Conservation (phyloP, 2,329 filamentous ascomycete species). For the Phyllosticta ampelicida region DNA sequence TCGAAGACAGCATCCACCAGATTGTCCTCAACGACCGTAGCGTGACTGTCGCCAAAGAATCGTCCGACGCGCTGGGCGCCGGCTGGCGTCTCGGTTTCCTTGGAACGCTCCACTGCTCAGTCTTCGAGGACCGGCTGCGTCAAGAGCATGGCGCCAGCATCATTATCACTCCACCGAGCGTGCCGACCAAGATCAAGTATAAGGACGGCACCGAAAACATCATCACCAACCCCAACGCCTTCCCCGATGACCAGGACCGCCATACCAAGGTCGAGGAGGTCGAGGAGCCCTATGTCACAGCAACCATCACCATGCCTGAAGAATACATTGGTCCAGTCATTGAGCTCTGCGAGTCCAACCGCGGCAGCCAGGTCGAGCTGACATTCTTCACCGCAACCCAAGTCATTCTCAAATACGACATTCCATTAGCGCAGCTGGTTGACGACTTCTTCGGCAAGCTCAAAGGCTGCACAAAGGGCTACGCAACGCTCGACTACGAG, state of each 20-base stretch:
- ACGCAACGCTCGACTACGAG: constrained; percentile 93
- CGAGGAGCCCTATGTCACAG: constrained; percentile 64
- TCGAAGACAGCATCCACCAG: constrained; percentile 91
- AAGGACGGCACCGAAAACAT: constrained; percentile 65
- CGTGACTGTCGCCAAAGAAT: constrained; percentile 87
- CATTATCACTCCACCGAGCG: constrained; percentile 92
- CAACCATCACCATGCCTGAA: constrained; percentile 83
- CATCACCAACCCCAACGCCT: constrained; percentile 77
- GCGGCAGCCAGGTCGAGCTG: constrained; percentile 76
- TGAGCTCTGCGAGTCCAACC: constrained; percentile 82
- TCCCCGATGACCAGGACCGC: constrained; percentile 58
- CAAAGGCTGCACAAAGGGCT: constrained; percentile 88
- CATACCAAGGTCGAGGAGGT: constrained; percentile 47
- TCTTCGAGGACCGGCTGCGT: constrained; percentile 88
- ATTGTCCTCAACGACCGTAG: constrained; percentile 90
- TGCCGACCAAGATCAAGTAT: constrained; percentile 80
- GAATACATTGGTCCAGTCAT: constrained; percentile 93
- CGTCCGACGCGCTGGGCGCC: constrained; percentile 83
- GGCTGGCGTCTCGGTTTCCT: constrained; percentile 92
- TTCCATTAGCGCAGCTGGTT: constrained; percentile 81
- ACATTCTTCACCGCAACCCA: constrained; percentile 88
- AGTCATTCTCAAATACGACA: constrained; percentile 85
- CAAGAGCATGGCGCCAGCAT: constrained; percentile 92
- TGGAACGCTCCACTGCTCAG: constrained; percentile 96
- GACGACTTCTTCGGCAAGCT: constrained; percentile 97